Base-by-base conservation (phyloP, 495 filamentous ascomycete species). In the Niebla homalea region DNA sequence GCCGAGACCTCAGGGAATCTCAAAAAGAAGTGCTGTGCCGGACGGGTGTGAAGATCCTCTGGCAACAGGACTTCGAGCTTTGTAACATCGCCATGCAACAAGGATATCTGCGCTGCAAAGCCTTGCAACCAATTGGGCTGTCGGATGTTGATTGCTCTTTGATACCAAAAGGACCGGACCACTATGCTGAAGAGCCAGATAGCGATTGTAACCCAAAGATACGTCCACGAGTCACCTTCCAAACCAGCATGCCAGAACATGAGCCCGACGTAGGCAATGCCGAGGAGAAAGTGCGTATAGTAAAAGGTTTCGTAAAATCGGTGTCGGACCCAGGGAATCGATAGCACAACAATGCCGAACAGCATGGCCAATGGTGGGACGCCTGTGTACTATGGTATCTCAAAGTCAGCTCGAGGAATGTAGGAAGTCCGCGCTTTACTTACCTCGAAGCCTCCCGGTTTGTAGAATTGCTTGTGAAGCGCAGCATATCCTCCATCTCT, bases 361-460 rank as follows among this genome's bases (percentile, higher is more conserved):
- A 67, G 59, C 15, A 66, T 62, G 5, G 53, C 63, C 2, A 69
- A 46, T 0, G 64, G 59, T 6, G 66, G 65, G 4, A 59, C 53
- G 23, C 67, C 67, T 12, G 57, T 63, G 55, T 62, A 66, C 57
- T 66, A 8, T 20, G 5, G 5, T 22, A 29, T 23, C 8, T 15
- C 14, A 36, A 16, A 32, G 29, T 32, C 29, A 8, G 29, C 29
- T 32, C n/a, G 21, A 40, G 14, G n/a, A 26, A 15, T n/a, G 3
- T 14, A 14, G 1, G 7, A 1, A 16, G 0, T 41, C 7, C 2
- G 22, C 0, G 51, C 2, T 25, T 36, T 8, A 14, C 41, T 20
- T 20, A 41, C 43, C 20, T 41, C 51, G 15, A 35, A 39, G n/a
- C 14, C 37, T 2, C 50, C 64, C 14, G 49, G 45, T n/a, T 51